Evolutionary conservation across 306 rosid genomes (phyloP).

Genomic region (Gastrolobium bilobum): DNA sequence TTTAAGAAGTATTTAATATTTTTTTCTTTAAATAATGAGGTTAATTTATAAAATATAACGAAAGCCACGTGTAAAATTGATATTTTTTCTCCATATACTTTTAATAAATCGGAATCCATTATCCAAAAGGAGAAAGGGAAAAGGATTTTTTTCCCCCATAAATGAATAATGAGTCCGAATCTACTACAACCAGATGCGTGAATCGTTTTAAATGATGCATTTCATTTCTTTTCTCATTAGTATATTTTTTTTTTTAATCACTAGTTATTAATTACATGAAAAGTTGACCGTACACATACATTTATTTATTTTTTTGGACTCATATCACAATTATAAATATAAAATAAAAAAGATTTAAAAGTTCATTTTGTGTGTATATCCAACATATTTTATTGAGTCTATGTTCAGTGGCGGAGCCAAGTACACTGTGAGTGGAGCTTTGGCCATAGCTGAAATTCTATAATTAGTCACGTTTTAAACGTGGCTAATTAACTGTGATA

Average conservation of each 20-base stretch:
- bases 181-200: background rate
- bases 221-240: background rate
- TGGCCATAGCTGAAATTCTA: too few species aligned
- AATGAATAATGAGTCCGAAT: slow-evolving; percentile 21
- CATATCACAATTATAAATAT: background rate
- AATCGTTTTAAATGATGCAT: background rate
- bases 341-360: background rate
- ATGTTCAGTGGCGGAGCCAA: too few species aligned
- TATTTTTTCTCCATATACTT: background rate
- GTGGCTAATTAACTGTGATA: too few species aligned
- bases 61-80: background rate
- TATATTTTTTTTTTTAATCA: background rate
- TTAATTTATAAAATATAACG: background rate
- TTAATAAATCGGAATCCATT: background rate
- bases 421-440: too few species aligned
- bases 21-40: background rate
- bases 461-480: too few species aligned
- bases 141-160: background rate
- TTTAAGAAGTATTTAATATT: background rate
- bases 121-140: slow-evolving; percentile 9
- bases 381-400: too few species aligned
- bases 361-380: too few species aligned
- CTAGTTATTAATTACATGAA: background rate
- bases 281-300: background rate
- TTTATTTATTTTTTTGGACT: background rate